Evolutionary conservation across 768 basidiomycete genomes (phyloP).

Genomic region (Amanita fuliginea): DNA sequence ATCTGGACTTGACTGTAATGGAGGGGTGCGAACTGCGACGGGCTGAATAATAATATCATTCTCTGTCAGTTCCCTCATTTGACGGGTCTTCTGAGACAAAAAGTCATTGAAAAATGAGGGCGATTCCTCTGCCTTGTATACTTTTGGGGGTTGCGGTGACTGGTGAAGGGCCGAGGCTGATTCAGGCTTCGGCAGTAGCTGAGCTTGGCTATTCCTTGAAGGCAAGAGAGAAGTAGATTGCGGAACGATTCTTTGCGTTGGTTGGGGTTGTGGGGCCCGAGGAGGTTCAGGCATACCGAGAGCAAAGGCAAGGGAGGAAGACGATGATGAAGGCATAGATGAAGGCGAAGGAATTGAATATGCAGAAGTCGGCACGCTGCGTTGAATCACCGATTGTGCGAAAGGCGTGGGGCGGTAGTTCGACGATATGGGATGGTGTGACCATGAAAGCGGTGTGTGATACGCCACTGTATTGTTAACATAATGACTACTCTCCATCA

Average conservation of each 20-base stretch:
- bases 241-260: constrained; percentile 7
- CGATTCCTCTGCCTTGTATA: constrained; percentile 48
- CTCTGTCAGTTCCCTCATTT: constrained; percentile 19
- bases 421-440: constrained; percentile 19
- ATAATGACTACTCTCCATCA: constrained; percentile 23
- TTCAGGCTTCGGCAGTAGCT: not conserved
- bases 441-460: constrained; percentile 18
- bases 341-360: constrained; percentile 67
- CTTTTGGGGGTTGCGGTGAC: constrained; percentile 14
- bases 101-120: constrained; percentile 56
- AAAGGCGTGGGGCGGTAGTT: constrained; percentile 45
- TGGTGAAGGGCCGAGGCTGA: not conserved
- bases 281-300: constrained; percentile 29
- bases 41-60: constrained; percentile 7
- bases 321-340: constrained; percentile 43
- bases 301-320: constrained; percentile 59
- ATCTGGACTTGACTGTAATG: constrained; percentile 36
- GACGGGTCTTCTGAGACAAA: constrained; percentile 41
- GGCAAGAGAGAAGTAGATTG: not conserved
- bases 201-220: not conserved
- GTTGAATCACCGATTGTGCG: constrained; percentile 57
- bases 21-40: constrained; percentile 10
- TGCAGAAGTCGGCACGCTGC: constrained; percentile 43
- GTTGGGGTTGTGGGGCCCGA: constrained; percentile 2
- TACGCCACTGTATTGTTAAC: constrained; percentile 29